These are phyloP conservation scores for Picochlorum costavermella DNA, from an alignment of 139 green algal genomes.

Conservation along the genomic window DNA sequence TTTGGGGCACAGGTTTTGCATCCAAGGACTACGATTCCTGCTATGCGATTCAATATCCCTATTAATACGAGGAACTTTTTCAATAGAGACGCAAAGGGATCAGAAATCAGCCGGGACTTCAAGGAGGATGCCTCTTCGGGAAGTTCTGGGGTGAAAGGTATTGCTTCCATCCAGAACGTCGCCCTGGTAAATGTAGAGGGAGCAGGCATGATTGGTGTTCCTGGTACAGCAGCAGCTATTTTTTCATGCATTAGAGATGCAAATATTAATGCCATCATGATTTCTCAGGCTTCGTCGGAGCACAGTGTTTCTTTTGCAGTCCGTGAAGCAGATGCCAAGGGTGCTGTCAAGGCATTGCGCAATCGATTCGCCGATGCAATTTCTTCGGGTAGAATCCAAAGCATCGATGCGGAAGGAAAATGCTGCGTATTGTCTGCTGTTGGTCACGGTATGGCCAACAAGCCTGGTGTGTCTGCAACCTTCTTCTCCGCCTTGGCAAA, in stretches of 20 bases:
- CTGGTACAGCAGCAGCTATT: slow-evolving; percentile 80
- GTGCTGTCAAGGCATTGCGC: slow-evolving; percentile 33
- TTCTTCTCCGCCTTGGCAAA: slow-evolving; percentile 91
- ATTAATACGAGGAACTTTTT: slow-evolving; percentile 97
- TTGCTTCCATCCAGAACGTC: slow-evolving; percentile 94
- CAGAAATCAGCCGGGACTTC: slow-evolving; percentile 32
- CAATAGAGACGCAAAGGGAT: slow-evolving; percentile 54
- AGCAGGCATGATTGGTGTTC: slow-evolving; percentile 95
- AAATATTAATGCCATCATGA: slow-evolving; percentile 96
- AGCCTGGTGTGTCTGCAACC: slow-evolving; percentile 76
- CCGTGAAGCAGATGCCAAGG: slow-evolving; percentile 37
- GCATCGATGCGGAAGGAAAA: slow-evolving; percentile 55
- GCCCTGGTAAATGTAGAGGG: slow-evolving; percentile 91
- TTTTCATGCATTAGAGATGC: slow-evolving; percentile 82
- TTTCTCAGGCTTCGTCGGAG: slow-evolving; percentile 83
- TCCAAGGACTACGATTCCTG: slow-evolving; percentile 89
- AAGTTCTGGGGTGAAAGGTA: slow-evolving; percentile 75
- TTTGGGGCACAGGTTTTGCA: slow-evolving; percentile 98
- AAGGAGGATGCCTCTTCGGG: slow-evolving; percentile 8
- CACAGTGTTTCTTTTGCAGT: slow-evolving; percentile 98
- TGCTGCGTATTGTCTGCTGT: slow-evolving; percentile 93
- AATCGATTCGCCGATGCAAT: slow-evolving; percentile 66
- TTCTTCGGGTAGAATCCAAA: slow-evolving; percentile 54
- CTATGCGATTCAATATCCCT: slow-evolving; percentile 90
- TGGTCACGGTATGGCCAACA: slow-evolving; percentile 83